Evolutionary conservation across 2,329 filamentous ascomycete species (phyloP).

Genomic region (Lomentospora prolificans): DNA sequence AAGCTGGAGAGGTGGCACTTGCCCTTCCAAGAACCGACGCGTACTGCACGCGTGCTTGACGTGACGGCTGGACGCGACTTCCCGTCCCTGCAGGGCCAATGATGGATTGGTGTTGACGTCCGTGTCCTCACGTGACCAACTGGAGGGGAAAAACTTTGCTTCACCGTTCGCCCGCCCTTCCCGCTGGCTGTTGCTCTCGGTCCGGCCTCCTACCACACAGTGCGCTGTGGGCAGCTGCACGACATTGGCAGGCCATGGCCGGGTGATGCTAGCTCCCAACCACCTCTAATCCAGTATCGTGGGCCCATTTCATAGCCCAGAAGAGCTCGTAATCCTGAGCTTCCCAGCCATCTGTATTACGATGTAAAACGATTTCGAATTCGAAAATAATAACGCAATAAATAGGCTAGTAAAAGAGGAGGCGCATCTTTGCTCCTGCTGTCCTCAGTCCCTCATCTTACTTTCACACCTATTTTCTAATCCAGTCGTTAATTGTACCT

Average conservation of each 20-base stretch:
- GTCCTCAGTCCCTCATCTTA: background rate
- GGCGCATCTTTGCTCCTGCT: background rate
- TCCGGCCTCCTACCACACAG: background rate
- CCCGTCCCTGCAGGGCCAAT: background rate
- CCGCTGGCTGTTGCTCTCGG: background rate
- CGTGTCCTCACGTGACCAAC: background rate
- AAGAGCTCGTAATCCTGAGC: background rate
- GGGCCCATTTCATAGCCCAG: background rate
- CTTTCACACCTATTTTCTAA: background rate
- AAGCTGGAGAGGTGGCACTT: background rate
- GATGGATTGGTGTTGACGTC: background rate
- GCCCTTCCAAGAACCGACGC: background rate
- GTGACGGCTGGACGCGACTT: background rate
- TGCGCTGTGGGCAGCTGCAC: background rate
- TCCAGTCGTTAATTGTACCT: background rate
- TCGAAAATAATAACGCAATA: background rate
- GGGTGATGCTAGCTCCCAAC: background rate
- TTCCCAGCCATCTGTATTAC: constrained; percentile 4
- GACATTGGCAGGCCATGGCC: background rate
- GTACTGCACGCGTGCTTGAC: constrained; percentile 1
- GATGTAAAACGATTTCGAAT: background rate
- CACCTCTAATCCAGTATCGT: background rate
- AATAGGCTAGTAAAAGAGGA: background rate
- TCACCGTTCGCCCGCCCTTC: background rate
- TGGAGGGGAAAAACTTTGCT: background rate